Base-by-base conservation (phyloP, 2,329 filamentous ascomycete genomes). In the Colletotrichum simmondsii region DNA sequence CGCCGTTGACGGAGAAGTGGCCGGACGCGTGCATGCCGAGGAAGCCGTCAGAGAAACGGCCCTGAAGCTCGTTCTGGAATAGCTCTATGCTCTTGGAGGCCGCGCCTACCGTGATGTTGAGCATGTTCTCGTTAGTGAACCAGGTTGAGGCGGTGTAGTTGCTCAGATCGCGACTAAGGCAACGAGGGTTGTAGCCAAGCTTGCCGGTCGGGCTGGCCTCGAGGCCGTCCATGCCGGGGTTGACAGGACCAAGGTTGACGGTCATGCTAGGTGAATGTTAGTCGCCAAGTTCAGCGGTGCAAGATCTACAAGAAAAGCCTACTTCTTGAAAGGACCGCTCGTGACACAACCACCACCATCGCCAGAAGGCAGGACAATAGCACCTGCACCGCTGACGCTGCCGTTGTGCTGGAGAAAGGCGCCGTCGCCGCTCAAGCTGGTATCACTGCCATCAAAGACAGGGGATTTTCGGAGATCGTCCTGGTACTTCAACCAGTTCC, bases 381-480 rank as follows among this genome's bases (percentile, higher is more conserved):
- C 69, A 3, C 79, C 76, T 6, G 76, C 74, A 26, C 57, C 64
- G 46, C 75, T 73, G 26, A 73, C 53, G 75, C 74, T 65, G 49
- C 67, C 76, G 42, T 78, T 75, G 32, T 77, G 76, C 49, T 77
- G 61, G 65, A 83, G 76, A 65, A 77, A 77, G 11, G 67, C 80
- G 8, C 84, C 84, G 56, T 85, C 81, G 19, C 83, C 82, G 16
- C 80, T 81, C 75, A 85, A 77, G 16, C 80, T 82, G 65, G 77
- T 80, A 1, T 79, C 80, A 62, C 80, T 83, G 52, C 84, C 84
- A 64, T 85, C 83, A 72, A 83, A 84, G 32, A 85, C 76, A 11
- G 82, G 77, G n/a, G 80, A 83, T 75, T 75, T 80, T 37, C 78
- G 74, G 58, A 80, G 75, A 54, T 77, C 74, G 8, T 76, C 64